Evolutionary conservation across 495 filamentous ascomycete genomes (phyloP).

Genomic region (Baudoinia panamericana): DNA sequence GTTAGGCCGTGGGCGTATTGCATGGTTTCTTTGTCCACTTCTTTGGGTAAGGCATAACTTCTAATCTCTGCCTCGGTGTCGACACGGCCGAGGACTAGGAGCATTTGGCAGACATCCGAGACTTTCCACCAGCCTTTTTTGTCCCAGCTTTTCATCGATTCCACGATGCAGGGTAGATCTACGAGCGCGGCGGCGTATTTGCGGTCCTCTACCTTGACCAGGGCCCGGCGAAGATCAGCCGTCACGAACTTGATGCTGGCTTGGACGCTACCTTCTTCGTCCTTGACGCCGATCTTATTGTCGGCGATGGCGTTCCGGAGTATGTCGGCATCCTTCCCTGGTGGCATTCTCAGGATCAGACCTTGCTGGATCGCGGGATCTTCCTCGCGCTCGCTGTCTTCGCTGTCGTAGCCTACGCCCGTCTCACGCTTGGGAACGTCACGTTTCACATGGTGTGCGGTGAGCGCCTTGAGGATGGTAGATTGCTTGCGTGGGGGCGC

Average conservation of each 20-base stretch:
- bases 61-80: constrained; percentile 59
- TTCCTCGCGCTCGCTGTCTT: constrained; percentile 74
- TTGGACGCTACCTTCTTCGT: constrained; percentile 49
- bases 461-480: constrained; percentile 19
- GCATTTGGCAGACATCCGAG: constrained; percentile 90
- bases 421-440: constrained; percentile 40
- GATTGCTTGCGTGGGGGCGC: constrained; percentile 1
- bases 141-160: constrained; percentile 95
- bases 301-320: constrained; percentile 58
- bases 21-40: constrained; percentile 47
- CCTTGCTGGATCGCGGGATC: constrained; percentile 82
- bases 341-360: constrained; percentile 77
- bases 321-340: constrained; percentile 73
- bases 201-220: constrained; percentile 53
- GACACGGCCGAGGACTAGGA: constrained; percentile 63
- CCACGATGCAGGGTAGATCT: constrained; percentile 81
- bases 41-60: constrained; percentile 48
- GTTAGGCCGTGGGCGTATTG: constrained; percentile 89
- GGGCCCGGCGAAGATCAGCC: constrained; percentile 56
- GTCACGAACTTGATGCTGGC: constrained; percentile 69
- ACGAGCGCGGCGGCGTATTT: constrained; percentile 71
- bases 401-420: constrained; percentile 93
- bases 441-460: constrained; percentile 37
- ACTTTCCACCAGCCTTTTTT: constrained; percentile 83
- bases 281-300: constrained; percentile 52